A percentile compares a stretch with the other conserved stretches of the same genome.
These are phyloP conservation scores for Pinus albicaulis DNA, from an alignment of 75 land plant genomes.

Conservation along the genomic window DNA sequence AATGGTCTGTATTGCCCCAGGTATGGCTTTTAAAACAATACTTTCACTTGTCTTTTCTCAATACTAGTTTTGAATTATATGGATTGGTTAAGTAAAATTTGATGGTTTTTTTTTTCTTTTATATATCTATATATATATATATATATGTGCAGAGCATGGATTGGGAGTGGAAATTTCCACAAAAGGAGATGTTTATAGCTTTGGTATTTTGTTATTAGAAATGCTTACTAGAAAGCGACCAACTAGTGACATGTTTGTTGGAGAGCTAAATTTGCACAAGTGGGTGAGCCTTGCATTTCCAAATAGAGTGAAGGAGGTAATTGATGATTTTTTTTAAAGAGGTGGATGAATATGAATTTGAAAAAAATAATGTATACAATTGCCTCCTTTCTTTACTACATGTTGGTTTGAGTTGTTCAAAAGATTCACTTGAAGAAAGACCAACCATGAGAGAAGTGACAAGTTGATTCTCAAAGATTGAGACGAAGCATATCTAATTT, in stretches of 20 bases:
- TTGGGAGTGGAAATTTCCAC: constrained; percentile 9
- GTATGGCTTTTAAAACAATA: neutral
- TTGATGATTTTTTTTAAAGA: neutral
- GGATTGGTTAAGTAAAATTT: neutral
- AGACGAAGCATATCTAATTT: neutral
- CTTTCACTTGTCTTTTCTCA: neutral
- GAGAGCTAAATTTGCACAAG: neutral
- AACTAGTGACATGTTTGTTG: neutral
- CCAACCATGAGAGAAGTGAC: constrained; percentile 35
- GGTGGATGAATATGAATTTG: neutral
- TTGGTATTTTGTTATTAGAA: constrained; percentile 28
- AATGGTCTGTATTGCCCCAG: constrained; percentile 1
- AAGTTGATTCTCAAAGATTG: neutral
- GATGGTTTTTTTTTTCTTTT: neutral
- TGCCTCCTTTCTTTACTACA: neutral
- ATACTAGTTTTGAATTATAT: neutral
- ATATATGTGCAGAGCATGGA: constrained; percentile 24
- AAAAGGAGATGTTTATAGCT: constrained; percentile 36
- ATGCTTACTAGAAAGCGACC: constrained; percentile 17
- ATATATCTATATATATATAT: too few relatives aligned
- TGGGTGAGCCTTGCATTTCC: constrained; percentile 1
- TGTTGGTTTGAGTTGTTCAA: constrained; percentile 27
- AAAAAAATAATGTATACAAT: neutral
- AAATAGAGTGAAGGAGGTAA: neutral
- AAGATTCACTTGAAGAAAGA: constrained; percentile 23